Evolutionary conservation across 75 land plant genomes (phyloP).

Genomic region (Cunninghamia lanceolata): DNA sequence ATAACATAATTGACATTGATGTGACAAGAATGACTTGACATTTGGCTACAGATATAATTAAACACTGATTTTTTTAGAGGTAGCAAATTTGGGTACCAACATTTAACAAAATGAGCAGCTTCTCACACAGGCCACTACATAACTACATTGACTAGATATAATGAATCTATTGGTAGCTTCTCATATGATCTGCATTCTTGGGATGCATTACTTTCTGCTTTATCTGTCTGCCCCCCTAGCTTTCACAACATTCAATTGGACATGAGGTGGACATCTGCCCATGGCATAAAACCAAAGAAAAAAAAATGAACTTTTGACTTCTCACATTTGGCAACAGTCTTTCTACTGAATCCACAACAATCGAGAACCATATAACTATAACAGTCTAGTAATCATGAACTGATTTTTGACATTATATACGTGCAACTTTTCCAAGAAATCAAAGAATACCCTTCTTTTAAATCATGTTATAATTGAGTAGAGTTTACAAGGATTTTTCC

Average conservation of each 20-base stretch:
- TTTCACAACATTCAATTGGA: not conserved
- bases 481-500: not conserved
- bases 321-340: not conserved
- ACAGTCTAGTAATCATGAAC: not conserved
- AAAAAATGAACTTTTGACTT: not conserved
- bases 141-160: not conserved
- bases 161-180: not conserved
- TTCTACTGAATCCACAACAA: not conserved
- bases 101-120: not conserved
- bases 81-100: no score
- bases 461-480: not conserved
- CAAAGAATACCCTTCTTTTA: not conserved
- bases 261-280: not conserved
- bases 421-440: not conserved
- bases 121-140: not conserved
- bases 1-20: no score
- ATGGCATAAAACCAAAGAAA: not conserved
- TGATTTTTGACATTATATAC: not conserved
- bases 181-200: not conserved
- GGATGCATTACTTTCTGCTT: not conserved
- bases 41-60: no score
- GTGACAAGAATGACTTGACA: no score
- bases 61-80: no score
- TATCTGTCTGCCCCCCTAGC: not conserved
- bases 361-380: not conserved